A percentile compares a stretch with the other conserved stretches of the same genome.
These are phyloP conservation scores for Thermomucor indicae-seudaticae DNA, from an alignment of 371 early-diverging fungal genomes.

Conservation along the genomic window DNA sequence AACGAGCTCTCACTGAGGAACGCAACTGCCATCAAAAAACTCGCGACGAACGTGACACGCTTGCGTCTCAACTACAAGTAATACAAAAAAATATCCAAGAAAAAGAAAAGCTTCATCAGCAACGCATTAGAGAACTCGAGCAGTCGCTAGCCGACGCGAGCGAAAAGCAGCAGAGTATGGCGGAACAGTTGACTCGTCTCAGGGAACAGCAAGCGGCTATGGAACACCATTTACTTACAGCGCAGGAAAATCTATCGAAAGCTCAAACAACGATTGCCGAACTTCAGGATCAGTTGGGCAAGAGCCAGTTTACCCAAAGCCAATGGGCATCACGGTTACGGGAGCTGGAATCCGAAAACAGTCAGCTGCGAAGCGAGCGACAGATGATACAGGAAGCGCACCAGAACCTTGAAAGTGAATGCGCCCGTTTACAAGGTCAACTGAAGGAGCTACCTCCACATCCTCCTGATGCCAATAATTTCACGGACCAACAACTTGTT, in stretches of 20 bases:
- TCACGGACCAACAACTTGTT: too few species aligned
- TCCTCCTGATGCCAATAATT: background rate
- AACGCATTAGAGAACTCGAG: background rate
- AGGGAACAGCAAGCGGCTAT: too few species aligned
- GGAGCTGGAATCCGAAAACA: slow-evolving; percentile 44
- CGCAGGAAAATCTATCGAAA: too few species aligned
- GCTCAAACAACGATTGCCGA: too few species aligned
- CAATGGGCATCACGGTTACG: background rate
- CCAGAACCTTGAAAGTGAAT: slow-evolving; percentile 62
- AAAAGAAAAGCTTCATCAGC: too few species aligned
- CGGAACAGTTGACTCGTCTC: too few species aligned
- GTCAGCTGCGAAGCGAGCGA: slow-evolving; percentile 42
- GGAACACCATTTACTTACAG: too few species aligned
- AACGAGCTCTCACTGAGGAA: slow-evolving; percentile 30
- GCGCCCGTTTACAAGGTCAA: slow-evolving; percentile 7
- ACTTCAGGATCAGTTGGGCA: too few species aligned
- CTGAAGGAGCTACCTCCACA: background rate
- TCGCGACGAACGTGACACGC: too few species aligned
- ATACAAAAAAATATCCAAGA: slow-evolving; percentile 15
- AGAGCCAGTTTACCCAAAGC: too few species aligned
- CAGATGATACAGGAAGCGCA: slow-evolving; percentile 53
- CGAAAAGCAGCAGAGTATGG: too few species aligned
- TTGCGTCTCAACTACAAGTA: too few species aligned
- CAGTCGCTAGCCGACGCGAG: slow-evolving; percentile 16
- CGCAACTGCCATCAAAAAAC: slow-evolving; percentile 1